A percentile compares a stretch with the other conserved stretches of the same genome.
These are phyloP conservation scores for Coemansia sp. DNA, from an alignment of 192 early-diverging fungal genomes.

Conservation along the genomic window DNA sequence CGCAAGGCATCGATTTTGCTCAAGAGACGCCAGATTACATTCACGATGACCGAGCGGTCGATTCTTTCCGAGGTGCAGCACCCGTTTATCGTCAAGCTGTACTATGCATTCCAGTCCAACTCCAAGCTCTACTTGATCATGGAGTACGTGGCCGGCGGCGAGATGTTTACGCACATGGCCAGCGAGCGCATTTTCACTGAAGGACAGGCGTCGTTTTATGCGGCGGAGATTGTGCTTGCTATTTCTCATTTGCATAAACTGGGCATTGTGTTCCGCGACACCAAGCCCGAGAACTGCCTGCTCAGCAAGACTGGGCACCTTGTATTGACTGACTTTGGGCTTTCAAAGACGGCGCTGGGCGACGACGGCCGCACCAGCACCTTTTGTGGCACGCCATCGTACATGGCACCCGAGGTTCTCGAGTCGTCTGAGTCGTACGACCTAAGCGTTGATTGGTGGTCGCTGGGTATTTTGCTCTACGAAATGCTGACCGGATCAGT, in stretches of 20 bases:
- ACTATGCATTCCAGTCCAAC: slow-evolving; percentile 91
- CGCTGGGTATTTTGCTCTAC: slow-evolving; percentile 83
- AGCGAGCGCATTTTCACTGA: slow-evolving; percentile 65
- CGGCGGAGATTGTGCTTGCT: slow-evolving; percentile 82
- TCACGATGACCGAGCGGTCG: slow-evolving; percentile 84
- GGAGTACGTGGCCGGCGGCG: slow-evolving; percentile 88
- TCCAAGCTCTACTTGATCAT: slow-evolving; percentile 85
- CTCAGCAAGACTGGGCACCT: slow-evolving; percentile 76
- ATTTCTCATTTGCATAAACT: slow-evolving; percentile 83
- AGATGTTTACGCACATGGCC: slow-evolving; percentile 88
- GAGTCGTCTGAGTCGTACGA: slow-evolving; percentile 61
- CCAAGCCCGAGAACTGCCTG: slow-evolving; percentile 75
- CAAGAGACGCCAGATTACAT: slow-evolving; percentile 73
- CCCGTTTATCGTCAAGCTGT: slow-evolving; percentile 90
- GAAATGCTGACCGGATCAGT: slow-evolving; percentile 88
- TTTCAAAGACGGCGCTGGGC: slow-evolving; percentile 68
- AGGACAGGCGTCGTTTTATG: slow-evolving; percentile 82
- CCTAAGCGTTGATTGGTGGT: slow-evolving; percentile 88
- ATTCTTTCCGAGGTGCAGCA: slow-evolving; percentile 84
- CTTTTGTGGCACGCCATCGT: slow-evolving; percentile 87
- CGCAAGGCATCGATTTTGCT: slow-evolving; percentile 84
- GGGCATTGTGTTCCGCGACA: slow-evolving; percentile 88
- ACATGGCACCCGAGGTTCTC: slow-evolving; percentile 82
- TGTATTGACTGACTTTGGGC: slow-evolving; percentile 91
- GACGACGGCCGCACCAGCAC: slow-evolving; percentile 65